phyloP scores from a whole-genome alignment of 345 rosid species.

The Turnera subulata region DNA sequence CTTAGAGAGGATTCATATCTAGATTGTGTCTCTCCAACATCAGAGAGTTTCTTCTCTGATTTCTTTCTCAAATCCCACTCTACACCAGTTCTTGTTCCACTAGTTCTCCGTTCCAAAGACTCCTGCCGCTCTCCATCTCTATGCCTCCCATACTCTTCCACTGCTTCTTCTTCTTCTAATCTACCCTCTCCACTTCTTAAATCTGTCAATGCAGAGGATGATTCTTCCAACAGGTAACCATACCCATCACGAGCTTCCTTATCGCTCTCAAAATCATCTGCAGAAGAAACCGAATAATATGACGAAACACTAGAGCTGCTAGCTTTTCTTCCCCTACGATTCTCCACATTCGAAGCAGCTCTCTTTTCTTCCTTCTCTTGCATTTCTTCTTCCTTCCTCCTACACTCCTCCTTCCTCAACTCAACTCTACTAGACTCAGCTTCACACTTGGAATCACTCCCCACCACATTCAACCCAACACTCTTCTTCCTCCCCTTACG shows the following conservation, averaged over 20 bases:
- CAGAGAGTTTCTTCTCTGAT: constrained; percentile 63
- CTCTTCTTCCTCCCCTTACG: constrained; percentile 27
- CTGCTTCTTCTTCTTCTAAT: constrained; percentile 21
- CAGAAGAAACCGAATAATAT: constrained; percentile 65
- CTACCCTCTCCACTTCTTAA: constrained; percentile 22
- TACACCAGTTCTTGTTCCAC: constrained; percentile 21
- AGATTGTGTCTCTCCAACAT: constrained; percentile 38
- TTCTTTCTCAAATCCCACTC: constrained; percentile 63
- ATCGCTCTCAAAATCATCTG: constrained; percentile 57
- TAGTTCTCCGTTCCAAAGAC: constrained; percentile 22
- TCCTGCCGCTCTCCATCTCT: constrained; percentile 8
- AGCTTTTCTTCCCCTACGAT: constrained; percentile 34
- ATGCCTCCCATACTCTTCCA: constrained; percentile 18
- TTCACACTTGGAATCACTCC: constrained; percentile 29
- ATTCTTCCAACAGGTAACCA: constrained; percentile 25
- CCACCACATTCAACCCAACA: constrained; percentile 24
- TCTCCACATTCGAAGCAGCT: constrained; percentile 22
- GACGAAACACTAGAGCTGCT: constrained; percentile 69
- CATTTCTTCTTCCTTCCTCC: constrained; percentile 24
- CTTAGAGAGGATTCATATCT: constrained; percentile 37
- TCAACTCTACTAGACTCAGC: constrained; percentile 18
- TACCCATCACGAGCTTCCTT: constrained; percentile 40
- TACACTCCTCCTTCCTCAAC: constrained; percentile 23
- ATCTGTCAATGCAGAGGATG: constrained; percentile 14
- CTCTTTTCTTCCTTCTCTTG: constrained; percentile 19